Conservation (phyloP, 140 eudicot genomes). For the Flaveria floridana region DNA sequence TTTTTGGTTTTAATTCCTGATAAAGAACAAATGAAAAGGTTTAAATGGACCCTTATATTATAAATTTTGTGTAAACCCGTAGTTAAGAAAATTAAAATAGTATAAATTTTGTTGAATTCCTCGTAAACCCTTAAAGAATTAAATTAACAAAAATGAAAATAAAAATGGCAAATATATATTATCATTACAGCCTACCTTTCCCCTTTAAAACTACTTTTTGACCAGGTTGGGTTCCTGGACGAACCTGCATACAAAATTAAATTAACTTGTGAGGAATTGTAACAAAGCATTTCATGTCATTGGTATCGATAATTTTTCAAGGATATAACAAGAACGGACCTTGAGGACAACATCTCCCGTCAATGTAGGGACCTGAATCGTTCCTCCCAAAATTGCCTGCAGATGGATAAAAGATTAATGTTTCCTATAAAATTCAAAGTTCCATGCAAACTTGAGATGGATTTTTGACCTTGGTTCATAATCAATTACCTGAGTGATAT, state of each 20-base stretch:
- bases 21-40: conserved; percentile 11
- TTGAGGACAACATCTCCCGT: conserved; percentile 95
- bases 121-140: not conserved
- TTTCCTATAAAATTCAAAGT: not conserved
- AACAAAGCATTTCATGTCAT: not conserved
- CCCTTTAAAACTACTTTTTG: conserved; percentile 84
- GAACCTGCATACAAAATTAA: conserved; percentile 53
- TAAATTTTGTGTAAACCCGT: not conserved
- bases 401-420: not conserved
- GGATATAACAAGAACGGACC: conserved; percentile 38
- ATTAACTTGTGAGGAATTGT: not conserved
- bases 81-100: not conserved
- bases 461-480: not conserved
- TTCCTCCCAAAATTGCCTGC: conserved; percentile 96
- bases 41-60: not conserved
- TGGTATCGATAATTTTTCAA: not conserved
- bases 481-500: conserved; percentile 75
- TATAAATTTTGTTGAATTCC: not conserved
- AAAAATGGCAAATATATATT: not conserved
- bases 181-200: conserved; percentile 53
- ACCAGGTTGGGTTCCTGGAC: conserved; percentile 95
- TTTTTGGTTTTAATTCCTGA: conserved; percentile 72
- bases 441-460: not conserved
- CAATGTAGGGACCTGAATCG: conserved; percentile 89
- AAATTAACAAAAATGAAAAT: not conserved